Base-by-base conservation (phyloP, 257 asterid genomes). In the Haberlea rhodopensis region DNA sequence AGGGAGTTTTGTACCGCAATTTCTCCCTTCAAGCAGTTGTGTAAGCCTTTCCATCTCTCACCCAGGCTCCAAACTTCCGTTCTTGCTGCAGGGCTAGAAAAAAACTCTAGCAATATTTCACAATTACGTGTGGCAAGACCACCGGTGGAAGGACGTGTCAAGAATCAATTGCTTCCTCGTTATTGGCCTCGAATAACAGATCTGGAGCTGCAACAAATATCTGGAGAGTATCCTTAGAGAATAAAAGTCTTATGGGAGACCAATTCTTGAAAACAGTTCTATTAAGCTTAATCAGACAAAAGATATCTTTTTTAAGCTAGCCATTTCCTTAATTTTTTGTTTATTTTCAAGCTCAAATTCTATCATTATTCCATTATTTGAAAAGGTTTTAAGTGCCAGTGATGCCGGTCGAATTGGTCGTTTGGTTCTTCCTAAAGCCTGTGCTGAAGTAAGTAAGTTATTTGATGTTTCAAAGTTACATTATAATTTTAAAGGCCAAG, bases 371-470 rank as follows among this genome's bases (percentile, higher is more conserved):
- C 98, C 98, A 8, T 82, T 92, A 75, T 92, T 92, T 71, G 98
- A 92, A 71, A 92, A 92, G 88, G 98, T 92, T 66, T 66, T 92
- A 86, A 92, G 98, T 73, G 98, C 98, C 37, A 91, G 98, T 70
- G 98, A 91, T 82, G 98, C 98, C 23, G 98, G 98, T 64, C 85
- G 98, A 75, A 89, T 92, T 8, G 97, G 98, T 53, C 98, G 96
- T 64, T 81, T 92, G 76, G 98, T 92, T 82, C 98, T 92, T 72
- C 98, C 97, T 65, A 92, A 92, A 85, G 98, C 98, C 59, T 92
- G 98, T 76, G 99, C 99, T 49, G 99, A 92, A 84, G 98, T 89
- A 74, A 68, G 88, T 74, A 75, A 66, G 70, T 52, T 52, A 16
- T 56, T 74, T 68, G 45, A 27, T 40, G 29, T 54, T 75, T 29